phyloP scores from a whole-genome alignment of 352 stramenopile genomes.

The Phytophthora pluvialis region DNA sequence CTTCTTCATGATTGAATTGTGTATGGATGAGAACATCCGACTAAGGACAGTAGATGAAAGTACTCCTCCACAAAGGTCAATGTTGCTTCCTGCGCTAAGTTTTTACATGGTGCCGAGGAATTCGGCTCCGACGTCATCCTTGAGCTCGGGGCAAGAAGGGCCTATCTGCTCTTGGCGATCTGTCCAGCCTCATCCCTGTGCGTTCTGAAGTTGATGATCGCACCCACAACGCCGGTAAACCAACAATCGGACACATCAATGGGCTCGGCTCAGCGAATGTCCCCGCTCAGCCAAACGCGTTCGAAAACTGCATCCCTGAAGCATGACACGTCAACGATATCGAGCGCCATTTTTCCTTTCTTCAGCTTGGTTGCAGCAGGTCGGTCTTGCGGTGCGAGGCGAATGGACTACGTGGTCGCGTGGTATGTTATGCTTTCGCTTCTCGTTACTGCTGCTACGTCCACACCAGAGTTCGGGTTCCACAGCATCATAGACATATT shows the following conservation, averaged over 20 bases:
- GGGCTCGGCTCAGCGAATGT: conserved; percentile 9
- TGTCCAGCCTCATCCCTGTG: conserved; percentile 19
- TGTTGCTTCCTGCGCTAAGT: neutral
- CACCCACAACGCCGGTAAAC: conserved; percentile 1
- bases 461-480: conserved; percentile 10
- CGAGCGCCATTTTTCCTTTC: conserved; percentile 8
- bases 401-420: conserved; percentile 2
- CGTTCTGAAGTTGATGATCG: conserved; percentile 15
- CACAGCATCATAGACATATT: neutral
- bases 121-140: neutral
- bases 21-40: neutral
- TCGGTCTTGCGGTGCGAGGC: neutral
- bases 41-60: neutral
- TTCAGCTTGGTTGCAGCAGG: neutral
- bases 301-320: neutral
- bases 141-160: conserved; percentile 7
- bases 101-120: neutral
- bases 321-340: neutral
- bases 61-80: neutral
- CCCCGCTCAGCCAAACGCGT: conserved; percentile 3
- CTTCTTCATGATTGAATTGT: neutral
- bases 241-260: conserved; percentile 16
- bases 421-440: conserved; percentile 10
- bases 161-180: conserved; percentile 9
- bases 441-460: neutral